Evolutionary conservation across 2,329 filamentous ascomycete species (phyloP), one percentile per base, ranked within the genome.

Genomic region (Penicillium janthinellum): DNA sequence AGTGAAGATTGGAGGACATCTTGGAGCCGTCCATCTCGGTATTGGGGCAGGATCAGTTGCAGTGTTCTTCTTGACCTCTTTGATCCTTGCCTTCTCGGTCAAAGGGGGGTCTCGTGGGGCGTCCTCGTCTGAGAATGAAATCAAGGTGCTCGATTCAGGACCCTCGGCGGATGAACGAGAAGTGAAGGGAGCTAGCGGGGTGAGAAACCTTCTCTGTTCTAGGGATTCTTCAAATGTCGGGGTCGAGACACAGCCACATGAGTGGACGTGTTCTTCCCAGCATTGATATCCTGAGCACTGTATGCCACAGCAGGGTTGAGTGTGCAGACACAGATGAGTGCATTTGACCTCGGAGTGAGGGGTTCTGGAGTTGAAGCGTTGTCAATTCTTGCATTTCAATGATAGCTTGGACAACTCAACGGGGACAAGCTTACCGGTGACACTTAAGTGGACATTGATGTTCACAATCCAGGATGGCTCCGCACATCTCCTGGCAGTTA

Each of bases 391-490:
- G 28, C 22, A 14, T 6, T 34, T 4, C 3, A 20, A 7, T 17
- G 15, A 17, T 17, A 14, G 14, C 5, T 5, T 14, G n/a, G 20
- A 20, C 25, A 31, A 34, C 5, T 50, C 12, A n/a, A 35, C 8
- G 20, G 28, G 11, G 10, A n/a, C 8, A 8, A 41, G 51, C 66
- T 73, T 71, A 83, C 80, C 78, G 76, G 65, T 88, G 86, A 61
- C 86, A 88, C 39, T 65, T 74, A 2, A 83, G 66, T 3, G 69
- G 68, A 67, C 86, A 88, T 35, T 53, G 45, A 65, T 88, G 86
- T 1, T 83, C 82, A 63, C 86, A 88, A 1, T 69, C 60, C 51
- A 82, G 68, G 31, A 25, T 66, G 53, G 68, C 74, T 2, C 71
- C 75, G 65, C 85, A 90, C 31, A 59, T 71, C 49, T 66, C 59